Percentiles rank a stretch among this genome's conserved stretches.
phyloP scores from a whole-genome alignment of 257 asterid species.

The Plantago ovata region DNA sequence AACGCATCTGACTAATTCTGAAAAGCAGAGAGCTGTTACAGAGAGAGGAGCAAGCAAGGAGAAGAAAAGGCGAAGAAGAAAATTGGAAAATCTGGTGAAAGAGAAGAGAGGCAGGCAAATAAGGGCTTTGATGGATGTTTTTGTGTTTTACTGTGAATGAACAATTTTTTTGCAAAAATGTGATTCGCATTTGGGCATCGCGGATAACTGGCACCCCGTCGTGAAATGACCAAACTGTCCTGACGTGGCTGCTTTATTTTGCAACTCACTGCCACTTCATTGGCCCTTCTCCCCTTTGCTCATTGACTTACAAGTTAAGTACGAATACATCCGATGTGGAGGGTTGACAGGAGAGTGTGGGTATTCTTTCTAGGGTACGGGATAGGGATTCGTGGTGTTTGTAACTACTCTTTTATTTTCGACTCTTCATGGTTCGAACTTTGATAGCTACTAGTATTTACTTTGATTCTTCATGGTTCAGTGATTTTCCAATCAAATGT shows the following conservation, averaged over 20 bases:
- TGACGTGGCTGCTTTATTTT: neutral
- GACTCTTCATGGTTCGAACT: too few species aligned
- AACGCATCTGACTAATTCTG: conserved; percentile 16
- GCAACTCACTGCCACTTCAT: neutral
- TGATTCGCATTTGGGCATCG: conserved; percentile 33
- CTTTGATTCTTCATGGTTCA: too few species aligned
- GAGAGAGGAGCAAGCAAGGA: neutral
- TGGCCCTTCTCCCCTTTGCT: too few species aligned
- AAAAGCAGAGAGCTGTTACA: neutral
- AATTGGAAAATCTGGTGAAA: conserved; percentile 24
- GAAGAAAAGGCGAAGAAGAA: conserved; percentile 32
- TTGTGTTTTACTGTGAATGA: conserved; percentile 24
- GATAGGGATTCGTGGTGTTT: too few species aligned
- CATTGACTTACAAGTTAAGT: too few species aligned
- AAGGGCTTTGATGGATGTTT: conserved; percentile 21
- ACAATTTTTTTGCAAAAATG: conserved; percentile 21
- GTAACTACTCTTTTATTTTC: too few species aligned
- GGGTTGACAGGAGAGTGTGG: too few species aligned
- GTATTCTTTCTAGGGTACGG: too few species aligned
- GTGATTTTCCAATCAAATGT: too few species aligned
- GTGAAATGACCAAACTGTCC: conserved; percentile 25
- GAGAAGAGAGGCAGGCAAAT: conserved; percentile 30
- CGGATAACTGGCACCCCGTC: conserved; percentile 26
- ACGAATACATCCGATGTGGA: too few species aligned
- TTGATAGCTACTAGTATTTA: too few species aligned